Conservation (phyloP, 331 rosid species). For the Malus hybrid region DNA sequence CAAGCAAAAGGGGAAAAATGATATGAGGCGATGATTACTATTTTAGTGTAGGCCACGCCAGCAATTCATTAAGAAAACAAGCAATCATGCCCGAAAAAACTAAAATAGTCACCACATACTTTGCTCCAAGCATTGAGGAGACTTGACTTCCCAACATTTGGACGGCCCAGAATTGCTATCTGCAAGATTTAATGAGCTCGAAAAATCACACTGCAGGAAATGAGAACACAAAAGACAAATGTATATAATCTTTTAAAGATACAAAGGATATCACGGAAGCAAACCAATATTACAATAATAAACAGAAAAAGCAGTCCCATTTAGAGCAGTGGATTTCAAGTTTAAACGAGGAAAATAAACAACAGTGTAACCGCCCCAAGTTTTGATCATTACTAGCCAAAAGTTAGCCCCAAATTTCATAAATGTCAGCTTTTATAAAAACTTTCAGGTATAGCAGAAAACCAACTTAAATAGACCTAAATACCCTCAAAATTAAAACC, state of each 20-base stretch:
- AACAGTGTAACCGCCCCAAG: no score
- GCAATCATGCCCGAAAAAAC: not conserved
- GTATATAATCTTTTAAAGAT: not conserved
- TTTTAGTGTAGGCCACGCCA: not conserved
- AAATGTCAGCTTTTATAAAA: no score
- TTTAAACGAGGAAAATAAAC: no score
- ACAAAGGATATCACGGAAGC: not conserved
- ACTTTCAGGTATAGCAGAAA: no score
- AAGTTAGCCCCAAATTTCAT: no score
- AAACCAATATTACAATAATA: not conserved
- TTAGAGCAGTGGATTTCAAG: not conserved
- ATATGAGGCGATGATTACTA: not conserved
- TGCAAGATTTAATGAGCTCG: constrained; percentile 31
- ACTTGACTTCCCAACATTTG: constrained; percentile 98
- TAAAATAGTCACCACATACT: constrained; percentile 39
- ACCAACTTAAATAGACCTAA: no score
- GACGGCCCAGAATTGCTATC: constrained; percentile 97
- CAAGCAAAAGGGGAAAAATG: not conserved
- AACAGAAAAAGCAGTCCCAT: not conserved
- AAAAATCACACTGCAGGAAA: not conserved
- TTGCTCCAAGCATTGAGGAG: constrained; percentile 99
- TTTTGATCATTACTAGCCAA: no score
- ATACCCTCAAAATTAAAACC: no score
- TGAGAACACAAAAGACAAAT: not conserved
- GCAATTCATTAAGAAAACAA: not conserved